Evolutionary conservation across 345 rosid species (phyloP), one percentile per base, ranked within the genome.

Genomic region (Trapa incisa): DNA sequence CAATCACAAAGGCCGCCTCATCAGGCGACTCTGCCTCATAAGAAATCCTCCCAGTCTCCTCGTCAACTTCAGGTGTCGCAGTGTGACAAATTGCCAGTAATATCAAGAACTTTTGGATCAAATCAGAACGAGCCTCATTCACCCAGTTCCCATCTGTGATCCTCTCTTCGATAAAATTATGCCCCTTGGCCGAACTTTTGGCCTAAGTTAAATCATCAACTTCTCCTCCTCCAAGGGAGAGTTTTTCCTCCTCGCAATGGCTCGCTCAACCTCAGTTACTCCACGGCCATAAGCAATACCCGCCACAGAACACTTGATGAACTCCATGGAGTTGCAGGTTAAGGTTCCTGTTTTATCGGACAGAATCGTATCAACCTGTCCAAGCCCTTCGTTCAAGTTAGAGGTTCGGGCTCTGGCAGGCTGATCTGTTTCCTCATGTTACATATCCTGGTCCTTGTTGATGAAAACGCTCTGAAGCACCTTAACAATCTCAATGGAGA

Each of bases 1-100:
- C 98, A 68, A 90, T 84, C 56, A 90, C 92, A 33, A 93, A 93
- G 5, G 98, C 92, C 54, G 98, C 97, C 80, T 93, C 98, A 73
- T 93, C 98, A 16, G 98, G 98, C 64, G 97, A 90, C 76, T 93
- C 98, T 33, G 98, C 98, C 71, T 93, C 98, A 37, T 93, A 93
- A 38, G 94, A 77, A 66, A 82, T 73, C 60, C 47, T 61, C 47
- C 89, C 95, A 2, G 79, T 83, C 65, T 82, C 97, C 81, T 84
- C 97, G 77, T 93, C 95, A 37, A 75, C 78, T 58, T 93, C 98
- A 0, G 98, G 98, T 70, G 90, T 79, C 36, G 97, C 96, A 57
- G 98, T 93, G 74, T 93, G 98, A 76, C 98, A 93, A 57, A 82
- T 74, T n/a, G 98, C 98, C 48, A 93, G 73, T 70, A 90, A 72